Base-by-base conservation (phyloP, 441 rosid genomes). In the Eruca vesicaria region DNA sequence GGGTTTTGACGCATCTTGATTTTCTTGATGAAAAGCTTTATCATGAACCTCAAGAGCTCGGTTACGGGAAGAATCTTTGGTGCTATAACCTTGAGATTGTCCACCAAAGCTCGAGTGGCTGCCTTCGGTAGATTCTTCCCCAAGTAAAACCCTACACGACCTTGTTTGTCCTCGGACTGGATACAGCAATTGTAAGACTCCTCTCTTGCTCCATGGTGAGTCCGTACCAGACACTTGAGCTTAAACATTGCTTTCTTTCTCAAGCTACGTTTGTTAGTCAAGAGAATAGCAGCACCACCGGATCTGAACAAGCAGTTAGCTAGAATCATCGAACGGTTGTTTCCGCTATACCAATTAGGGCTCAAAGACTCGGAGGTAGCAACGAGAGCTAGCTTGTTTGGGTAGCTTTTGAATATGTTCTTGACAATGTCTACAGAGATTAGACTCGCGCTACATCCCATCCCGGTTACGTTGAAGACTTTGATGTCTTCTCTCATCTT, bases 401-500 rank as follows among this genome's bases (percentile, higher is more conserved):
- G 81, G 38, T 85, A 65, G 9, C 82, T 78, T 57, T 83, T 90
- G 75, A 96, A 91, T 9, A 88, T 48, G 86, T 80, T 90, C 6
- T 82, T 86, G 18, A 83, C 90, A 48, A 90, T 78, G 63, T 91
- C 90, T 21, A 90, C 43, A 10, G 99, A 89, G 23, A 96, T 78
- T 21, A 96, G 79, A 76, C 97, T 93, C n/a, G 97, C 97, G 69
- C 97, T 93, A 18, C 99, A 96, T 0, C 99, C 98, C 98, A 96
- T 96, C 8, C 96, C 98, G 0, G 97, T 82, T 10, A 96, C 75
- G 64, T 93, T 89, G 56, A 77, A 91, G 21, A 85, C 87, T 76
- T 91, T 93, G 7, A 93, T 56, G 66, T 93, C 95, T 3, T 86
- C 83, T 58, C 95, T 86, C 87, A 95, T 76, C 80, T 91, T 90